phyloP scores from a whole-genome alignment of 768 basidiomycete species.

The Suillus discolor region DNA sequence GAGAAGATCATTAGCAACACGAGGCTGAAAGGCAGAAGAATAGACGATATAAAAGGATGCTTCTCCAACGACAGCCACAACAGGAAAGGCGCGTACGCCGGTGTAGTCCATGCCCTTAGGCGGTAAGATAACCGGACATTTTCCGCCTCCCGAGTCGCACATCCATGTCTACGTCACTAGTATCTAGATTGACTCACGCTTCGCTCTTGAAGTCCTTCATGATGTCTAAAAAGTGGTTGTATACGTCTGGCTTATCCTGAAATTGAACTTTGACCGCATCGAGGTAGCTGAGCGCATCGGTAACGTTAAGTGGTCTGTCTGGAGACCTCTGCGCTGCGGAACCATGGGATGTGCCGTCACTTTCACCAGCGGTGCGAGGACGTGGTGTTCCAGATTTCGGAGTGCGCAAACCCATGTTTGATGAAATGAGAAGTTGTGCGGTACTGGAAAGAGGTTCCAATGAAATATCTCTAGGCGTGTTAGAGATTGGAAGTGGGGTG shows the following conservation, averaged over 20 bases:
- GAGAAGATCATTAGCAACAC: slow-evolving; percentile 16
- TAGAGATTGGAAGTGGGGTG: background rate
- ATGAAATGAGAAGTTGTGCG: slow-evolving; percentile 3
- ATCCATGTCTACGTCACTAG: background rate
- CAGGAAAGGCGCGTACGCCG: slow-evolving; percentile 2
- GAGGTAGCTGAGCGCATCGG: slow-evolving; percentile 90
- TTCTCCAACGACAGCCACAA: background rate
- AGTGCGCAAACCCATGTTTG: slow-evolving; percentile 19
- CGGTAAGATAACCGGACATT: slow-evolving; percentile 7
- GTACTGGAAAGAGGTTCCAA: slow-evolving; percentile 1
- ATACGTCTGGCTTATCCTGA: slow-evolving; percentile 87
- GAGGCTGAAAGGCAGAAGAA: slow-evolving; percentile 14
- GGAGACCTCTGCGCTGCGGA: slow-evolving; percentile 35
- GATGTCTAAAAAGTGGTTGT: slow-evolving; percentile 93
- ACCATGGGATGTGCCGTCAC: slow-evolving; percentile 24
- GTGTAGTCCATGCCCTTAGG: slow-evolving; percentile 1
- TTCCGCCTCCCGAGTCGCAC: background rate
- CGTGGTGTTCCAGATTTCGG: slow-evolving; percentile 43
- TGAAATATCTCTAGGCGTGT: background rate
- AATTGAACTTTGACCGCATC: slow-evolving; percentile 95
- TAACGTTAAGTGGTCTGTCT: slow-evolving; percentile 82
- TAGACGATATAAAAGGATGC: slow-evolving; percentile 13
- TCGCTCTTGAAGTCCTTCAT: slow-evolving; percentile 99
- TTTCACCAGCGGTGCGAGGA: slow-evolving; percentile 34
- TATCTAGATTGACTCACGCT: slow-evolving; percentile 53